Percentiles rank a stretch among this genome's conserved stretches.
Conservation (phyloP, 331 rosid genomes). For the Quercus phellos region DNA sequence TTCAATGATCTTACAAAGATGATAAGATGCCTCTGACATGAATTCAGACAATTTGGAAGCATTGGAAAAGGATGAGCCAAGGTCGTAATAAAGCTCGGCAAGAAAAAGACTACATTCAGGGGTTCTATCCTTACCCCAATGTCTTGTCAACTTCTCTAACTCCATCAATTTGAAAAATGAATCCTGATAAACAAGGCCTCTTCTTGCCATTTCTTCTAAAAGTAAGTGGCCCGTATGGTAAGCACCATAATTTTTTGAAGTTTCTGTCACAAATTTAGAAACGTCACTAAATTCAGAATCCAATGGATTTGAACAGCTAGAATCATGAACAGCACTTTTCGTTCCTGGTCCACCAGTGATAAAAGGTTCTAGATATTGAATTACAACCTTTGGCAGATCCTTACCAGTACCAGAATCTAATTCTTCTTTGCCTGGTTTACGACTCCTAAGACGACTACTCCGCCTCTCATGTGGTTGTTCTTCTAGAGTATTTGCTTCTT, state of each 20-base stretch:
- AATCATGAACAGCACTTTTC: slow-evolving; percentile 31
- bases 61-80: slow-evolving; percentile 59
- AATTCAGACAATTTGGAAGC: slow-evolving; percentile 57
- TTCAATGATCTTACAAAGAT: slow-evolving; percentile 88
- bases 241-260: slow-evolving; percentile 74
- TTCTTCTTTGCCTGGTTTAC: slow-evolving; percentile 92
- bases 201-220: slow-evolving; percentile 65
- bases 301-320: slow-evolving; percentile 38
- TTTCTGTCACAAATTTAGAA: slow-evolving; percentile 55
- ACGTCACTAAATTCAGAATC: slow-evolving; percentile 56
- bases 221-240: slow-evolving; percentile 81
- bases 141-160: slow-evolving; percentile 84
- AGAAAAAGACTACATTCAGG: slow-evolving; percentile 78
- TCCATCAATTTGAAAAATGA: slow-evolving; percentile 71
- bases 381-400: slow-evolving; percentile 69
- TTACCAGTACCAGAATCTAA: slow-evolving; percentile 62
- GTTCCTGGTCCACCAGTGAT: slow-evolving; percentile 45
- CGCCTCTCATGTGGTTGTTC: slow-evolving; percentile 92
- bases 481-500: slow-evolving; percentile 54
- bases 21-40: slow-evolving; percentile 81
- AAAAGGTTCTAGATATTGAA: slow-evolving; percentile 74
- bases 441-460: slow-evolving; percentile 90
- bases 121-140: slow-evolving; percentile 89
- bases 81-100: slow-evolving; percentile 78
- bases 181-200: slow-evolving; percentile 51